A percentile compares a stretch with the other conserved stretches of the same genome.
These are phyloP conservation scores for Colletotrichum sp. DNA, from an alignment of 2,329 filamentous ascomycete genomes.

Conservation along the genomic window DNA sequence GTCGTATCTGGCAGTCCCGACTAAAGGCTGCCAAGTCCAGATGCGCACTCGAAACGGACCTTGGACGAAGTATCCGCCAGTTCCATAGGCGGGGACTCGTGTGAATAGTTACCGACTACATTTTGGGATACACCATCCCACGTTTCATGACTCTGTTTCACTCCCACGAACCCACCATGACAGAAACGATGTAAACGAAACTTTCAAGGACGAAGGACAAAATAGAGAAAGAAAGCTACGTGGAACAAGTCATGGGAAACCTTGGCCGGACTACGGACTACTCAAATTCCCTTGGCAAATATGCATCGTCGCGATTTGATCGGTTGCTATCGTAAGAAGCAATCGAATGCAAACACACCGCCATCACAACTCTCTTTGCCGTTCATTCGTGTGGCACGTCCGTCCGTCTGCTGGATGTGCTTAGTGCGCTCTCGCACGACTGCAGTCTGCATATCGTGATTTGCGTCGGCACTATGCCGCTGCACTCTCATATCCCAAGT, in stretches of 20 bases:
- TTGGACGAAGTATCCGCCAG: neutral
- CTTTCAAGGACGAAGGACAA: neutral
- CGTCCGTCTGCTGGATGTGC: neutral
- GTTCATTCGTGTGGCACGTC: neutral
- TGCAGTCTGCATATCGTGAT: neutral
- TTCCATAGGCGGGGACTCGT: neutral
- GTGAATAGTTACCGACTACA: neutral
- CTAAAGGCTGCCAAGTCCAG: neutral
- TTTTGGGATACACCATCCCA: neutral
- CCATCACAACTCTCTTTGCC: neutral
- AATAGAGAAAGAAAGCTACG: neutral
- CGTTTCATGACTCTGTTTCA: constrained; percentile 13
- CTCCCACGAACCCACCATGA: neutral
- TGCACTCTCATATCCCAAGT: neutral
- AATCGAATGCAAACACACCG: neutral
- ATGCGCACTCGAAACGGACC: neutral
- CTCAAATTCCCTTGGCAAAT: neutral
- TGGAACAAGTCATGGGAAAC: neutral
- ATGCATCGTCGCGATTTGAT: neutral
- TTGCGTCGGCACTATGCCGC: neutral
- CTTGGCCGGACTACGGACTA: neutral
- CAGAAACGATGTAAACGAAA: neutral
- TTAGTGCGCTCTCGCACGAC: neutral
- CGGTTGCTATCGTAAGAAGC: neutral
- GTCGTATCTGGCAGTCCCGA: neutral